Base-by-base conservation (phyloP, 306 rosid genomes). In the Parietaria judaica region DNA sequence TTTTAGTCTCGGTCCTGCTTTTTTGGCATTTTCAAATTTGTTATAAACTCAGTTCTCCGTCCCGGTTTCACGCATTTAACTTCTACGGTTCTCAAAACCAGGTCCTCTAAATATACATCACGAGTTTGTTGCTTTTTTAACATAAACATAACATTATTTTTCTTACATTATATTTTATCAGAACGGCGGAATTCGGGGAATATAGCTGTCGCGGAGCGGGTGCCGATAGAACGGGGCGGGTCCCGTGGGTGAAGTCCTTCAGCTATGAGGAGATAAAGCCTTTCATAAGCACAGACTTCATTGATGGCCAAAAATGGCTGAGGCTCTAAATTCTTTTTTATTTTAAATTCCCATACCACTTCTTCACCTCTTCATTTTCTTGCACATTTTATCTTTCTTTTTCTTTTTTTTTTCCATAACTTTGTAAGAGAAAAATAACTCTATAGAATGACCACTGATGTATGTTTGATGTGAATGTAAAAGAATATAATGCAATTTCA, bases 151-250 rank as follows among this genome's bases (percentile, higher is more conserved):
- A 11, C 5, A n/a, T 8, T 8, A 41, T 16, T 31, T 16, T 5
- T n/a, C n/a, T 23, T 23, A 23, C 2, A 10, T 43, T 38, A 14
- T 60, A 3, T 34, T 48, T 61, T 8, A 13, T 38, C 61, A 92
- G 98, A 82, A 92, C 96, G 8, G 95, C 74, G 11, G 82, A 76
- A 65, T 92, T 92, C 61, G 96, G 81, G 31, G 95, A 88, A 61
- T 87, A 74, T 67, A 16, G 66, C 14, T 83, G 95, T 79, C 54
- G 60, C 1, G 97, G 97, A 38, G 72, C 43, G 54, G 96, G 98
- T 72, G 92, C 96, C 61, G 66, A 75, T 51, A 76, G 69, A 57
- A 67, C 38, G 17, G 58, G 70, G 0, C 72, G 98, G 63, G 96
- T 83, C 36, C 74, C 84, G 11, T 87, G 98, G 98, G 72, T 87